Conservation (phyloP, 805 yeast genomes). For the Pichia kluyveri region DNA sequence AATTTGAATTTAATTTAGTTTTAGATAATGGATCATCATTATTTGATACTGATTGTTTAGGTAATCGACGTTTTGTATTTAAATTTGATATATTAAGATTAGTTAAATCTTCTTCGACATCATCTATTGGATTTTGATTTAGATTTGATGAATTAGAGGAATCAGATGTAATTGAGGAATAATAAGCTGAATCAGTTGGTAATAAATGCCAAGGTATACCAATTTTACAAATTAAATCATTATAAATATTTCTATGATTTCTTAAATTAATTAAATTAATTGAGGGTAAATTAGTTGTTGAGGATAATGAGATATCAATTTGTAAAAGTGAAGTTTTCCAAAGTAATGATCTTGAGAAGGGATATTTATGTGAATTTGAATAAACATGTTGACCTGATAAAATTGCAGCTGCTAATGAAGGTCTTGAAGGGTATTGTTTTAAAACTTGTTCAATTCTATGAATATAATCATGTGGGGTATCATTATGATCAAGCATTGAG, state of each 20-base stretch:
- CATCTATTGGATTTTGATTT: not conserved
- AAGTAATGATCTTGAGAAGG: slow-evolving; percentile 14
- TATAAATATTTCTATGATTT: slow-evolving; percentile 13
- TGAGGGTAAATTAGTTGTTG: slow-evolving; percentile 5
- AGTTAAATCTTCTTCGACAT: slow-evolving; percentile 5
- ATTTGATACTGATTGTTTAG: not conserved
- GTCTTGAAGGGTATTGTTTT: slow-evolving; percentile 4
- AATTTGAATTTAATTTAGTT: not conserved
- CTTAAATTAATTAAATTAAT: slow-evolving; percentile 14
- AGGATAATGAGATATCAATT: slow-evolving; percentile 4
- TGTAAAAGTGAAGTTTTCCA: slow-evolving; percentile 15
- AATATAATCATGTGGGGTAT: not conserved
- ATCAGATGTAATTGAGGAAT: slow-evolving; percentile 9
- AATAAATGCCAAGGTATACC: slow-evolving; percentile 28
- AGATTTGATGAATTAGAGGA: not conserved
- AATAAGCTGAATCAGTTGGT: slow-evolving; percentile 18
- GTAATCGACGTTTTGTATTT: slow-evolving; percentile 4
- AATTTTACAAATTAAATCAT: slow-evolving; percentile 15
- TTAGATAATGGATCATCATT: slow-evolving; percentile 8
- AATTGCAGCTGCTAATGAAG: slow-evolving; percentile 6
- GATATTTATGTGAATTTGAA: not conserved
- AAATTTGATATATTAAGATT: not conserved
- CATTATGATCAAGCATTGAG: not conserved
- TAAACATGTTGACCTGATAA: slow-evolving; percentile 6
- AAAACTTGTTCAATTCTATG: not conserved